Percentiles rank a stretch among this genome's conserved stretches.
Evolutionary conservation across 495 filamentous ascomycete genomes (phyloP).

Genomic region (Neurospora sp.): DNA sequence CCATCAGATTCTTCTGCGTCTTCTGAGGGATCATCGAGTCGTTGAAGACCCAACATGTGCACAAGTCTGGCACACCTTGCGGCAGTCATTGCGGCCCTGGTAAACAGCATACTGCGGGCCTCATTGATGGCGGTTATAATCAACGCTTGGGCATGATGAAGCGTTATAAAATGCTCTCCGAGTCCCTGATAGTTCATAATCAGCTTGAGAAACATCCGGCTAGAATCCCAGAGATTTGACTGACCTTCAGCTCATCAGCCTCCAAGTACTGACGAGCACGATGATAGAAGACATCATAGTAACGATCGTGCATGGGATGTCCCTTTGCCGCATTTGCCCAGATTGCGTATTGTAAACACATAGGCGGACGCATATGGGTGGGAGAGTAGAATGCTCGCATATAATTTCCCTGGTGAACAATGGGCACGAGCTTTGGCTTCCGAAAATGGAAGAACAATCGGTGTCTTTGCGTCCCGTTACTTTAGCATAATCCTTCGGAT

Average conservation of each 20-base stretch:
- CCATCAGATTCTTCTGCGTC: conserved; percentile 18
- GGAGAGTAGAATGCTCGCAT: conserved; percentile 30
- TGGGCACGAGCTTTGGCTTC: conserved; percentile 25
- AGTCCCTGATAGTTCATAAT: conserved; percentile 16
- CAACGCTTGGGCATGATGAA: conserved; percentile 39
- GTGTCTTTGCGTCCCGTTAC: not conserved
- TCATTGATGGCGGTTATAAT: conserved; percentile 32
- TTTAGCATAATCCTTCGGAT: not conserved
- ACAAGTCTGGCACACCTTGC: conserved; percentile 29
- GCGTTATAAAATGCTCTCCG: conserved; percentile 36
- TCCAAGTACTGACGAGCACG: conserved; percentile 40
- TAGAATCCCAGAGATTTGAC: not conserved
- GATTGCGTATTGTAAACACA: conserved; percentile 40
- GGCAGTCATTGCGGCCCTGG: conserved; percentile 34
- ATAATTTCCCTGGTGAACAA: conserved; percentile 32
- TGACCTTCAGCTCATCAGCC: conserved; percentile 36
- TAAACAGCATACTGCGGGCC: conserved; percentile 31
- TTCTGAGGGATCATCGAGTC: conserved; percentile 27
- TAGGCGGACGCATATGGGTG: conserved; percentile 35
- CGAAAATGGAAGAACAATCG: conserved; percentile 26
- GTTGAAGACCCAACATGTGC: conserved; percentile 38
- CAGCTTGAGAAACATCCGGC: not conserved
- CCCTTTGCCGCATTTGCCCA: conserved; percentile 32
- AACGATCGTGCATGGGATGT: conserved; percentile 27
- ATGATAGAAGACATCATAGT: conserved; percentile 34